Base-by-base conservation (phyloP, 2,329 filamentous ascomycete species). In the Pleurostoma richardsiae region DNA sequence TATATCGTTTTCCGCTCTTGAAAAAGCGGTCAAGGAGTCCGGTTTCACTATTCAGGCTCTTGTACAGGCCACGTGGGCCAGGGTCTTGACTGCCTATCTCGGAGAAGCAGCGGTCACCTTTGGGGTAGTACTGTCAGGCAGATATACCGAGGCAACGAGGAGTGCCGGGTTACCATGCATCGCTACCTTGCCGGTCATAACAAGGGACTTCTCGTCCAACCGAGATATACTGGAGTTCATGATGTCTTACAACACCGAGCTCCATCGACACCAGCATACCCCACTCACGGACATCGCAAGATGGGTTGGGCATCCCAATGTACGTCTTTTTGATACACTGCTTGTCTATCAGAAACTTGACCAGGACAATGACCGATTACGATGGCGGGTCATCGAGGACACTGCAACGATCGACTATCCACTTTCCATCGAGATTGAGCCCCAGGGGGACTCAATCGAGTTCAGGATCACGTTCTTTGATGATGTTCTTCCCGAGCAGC, bases 371-470 rank as follows among this genome's bases (percentile, higher is more conserved):
- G 47, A 61, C 1, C 40, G 44, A 2, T 40, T 59, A 4, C 67
- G 73, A 0, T 95, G 88, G 85, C 69, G 70, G 5, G 52, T 87
- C 0, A 52, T 80, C 1, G 70, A 80, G 11, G 90, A 95, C 49
- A 70, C 79, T 43, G 85, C 86, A 5, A 79, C 74, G 1, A 80
- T 88, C 3, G 88, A 95, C 55, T 96, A 92, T 62, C 73, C 85
- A 1, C 68, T 95, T 1, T 96, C 92, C 0, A 69, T 96, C 26
- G 91, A 96, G 62, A 65, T 95, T 31, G 82, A 90, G 49, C 82
- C 85, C 0, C 62, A 59, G 1, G 54, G 66, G 1, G 74, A 73
- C 1, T 56, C 62, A 3, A 57, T 95, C 2, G 63, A 71, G 10
- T 70, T 94, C 6, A 80, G 82, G 6, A 62, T 95, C 26, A 90